These are phyloP conservation scores for Acacia acuminata DNA, from an alignment of 306 rosid genomes.

Conservation along the genomic window DNA sequence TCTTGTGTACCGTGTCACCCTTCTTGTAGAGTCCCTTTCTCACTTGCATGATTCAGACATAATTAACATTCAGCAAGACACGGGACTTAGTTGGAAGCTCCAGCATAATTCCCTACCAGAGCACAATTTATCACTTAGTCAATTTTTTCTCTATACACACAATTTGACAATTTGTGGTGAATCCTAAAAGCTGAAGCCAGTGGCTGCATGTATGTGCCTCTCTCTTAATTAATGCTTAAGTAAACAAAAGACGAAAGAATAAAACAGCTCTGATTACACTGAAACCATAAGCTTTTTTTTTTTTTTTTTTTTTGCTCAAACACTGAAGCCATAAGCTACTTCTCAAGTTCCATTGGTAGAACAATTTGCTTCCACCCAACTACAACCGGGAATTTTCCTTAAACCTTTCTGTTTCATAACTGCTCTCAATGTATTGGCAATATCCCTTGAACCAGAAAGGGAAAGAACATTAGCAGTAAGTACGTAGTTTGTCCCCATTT, in stretches of 20 bases:
- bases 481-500: conserved; percentile 57
- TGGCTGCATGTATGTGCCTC: not conserved
- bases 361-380: conserved; percentile 60
- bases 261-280: not conserved
- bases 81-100: not conserved
- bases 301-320: too few relatives aligned
- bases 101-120: not conserved
- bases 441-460: conserved; percentile 47
- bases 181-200: conserved; percentile 14
- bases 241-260: not conserved
- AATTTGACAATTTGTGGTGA: conserved; percentile 27
- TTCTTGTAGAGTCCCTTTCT: not conserved
- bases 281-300: not conserved
- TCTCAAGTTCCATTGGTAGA: not conserved
- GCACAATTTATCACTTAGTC: not conserved
- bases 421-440: conserved; percentile 54
- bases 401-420: conserved; percentile 62
- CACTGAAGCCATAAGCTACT: not conserved
- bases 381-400: conserved; percentile 60
- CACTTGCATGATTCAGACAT: not conserved
- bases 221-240: too few relatives aligned
- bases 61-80: not conserved
- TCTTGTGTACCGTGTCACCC: not conserved
- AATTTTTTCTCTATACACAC: conserved; percentile 24
- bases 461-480: conserved; percentile 57